Percentiles rank a stretch among this genome's conserved stretches.
phyloP scores from a whole-genome alignment of 164 flowering plant genomes.

The grape (Vitis vinifera) region ASM3070453v1 NC_081817.1:28691501-28692000 shows the following conservation, averaged over 20 bases:
- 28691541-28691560: conserved; percentile 58
- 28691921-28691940: conserved; percentile 67
- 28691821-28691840: conserved; percentile 59
- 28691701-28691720: conserved; percentile 38
- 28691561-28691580: conserved; percentile 52
- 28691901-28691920: conserved; percentile 54
- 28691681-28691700: conserved; percentile 44
- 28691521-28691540: conserved; percentile 48
- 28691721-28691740: conserved; percentile 51
- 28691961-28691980: conserved; percentile 35
- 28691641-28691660: conserved; percentile 72
- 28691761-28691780: conserved; percentile 51
- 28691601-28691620: conserved; percentile 66
- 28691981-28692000: conserved; percentile 59
- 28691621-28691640: conserved; percentile 65
- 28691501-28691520: conserved; percentile 55
- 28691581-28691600: conserved; percentile 60
- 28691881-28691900: conserved; percentile 56
- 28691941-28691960: conserved; percentile 59
- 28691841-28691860: conserved; percentile 55
- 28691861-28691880: conserved; percentile 57
- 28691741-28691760: conserved; percentile 55
- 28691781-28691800: conserved; percentile 58
- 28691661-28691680: conserved; percentile 60
- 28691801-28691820: conserved; percentile 55